Conservation (phyloP, 768 basidiomycete species). For the Lactarius vividus region DNA sequence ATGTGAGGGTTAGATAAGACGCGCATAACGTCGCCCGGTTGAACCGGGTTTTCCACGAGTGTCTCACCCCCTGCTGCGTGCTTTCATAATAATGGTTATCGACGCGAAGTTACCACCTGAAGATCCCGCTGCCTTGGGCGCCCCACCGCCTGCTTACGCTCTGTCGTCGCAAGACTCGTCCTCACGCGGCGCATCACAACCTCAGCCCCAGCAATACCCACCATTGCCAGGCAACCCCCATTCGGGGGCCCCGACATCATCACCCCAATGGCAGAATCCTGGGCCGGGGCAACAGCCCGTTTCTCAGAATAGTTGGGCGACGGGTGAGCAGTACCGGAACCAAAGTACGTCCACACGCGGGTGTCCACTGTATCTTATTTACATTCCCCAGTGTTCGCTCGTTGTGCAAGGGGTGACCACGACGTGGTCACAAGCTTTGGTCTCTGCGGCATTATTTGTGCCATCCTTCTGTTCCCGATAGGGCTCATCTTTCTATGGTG, state of each 20-base stretch:
- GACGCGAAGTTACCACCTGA: conserved; percentile 21
- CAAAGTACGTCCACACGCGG: conserved; percentile 20
- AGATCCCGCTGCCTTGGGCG: conserved; percentile 2
- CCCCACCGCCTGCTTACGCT: conserved; percentile 24
- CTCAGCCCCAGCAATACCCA: conserved; percentile 12
- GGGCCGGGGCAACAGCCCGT: conserved; percentile 1
- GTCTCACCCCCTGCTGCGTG: neutral
- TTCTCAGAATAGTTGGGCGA: conserved; percentile 13
- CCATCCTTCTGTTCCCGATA: conserved; percentile 33
- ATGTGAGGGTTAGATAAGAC: conserved; percentile 25
- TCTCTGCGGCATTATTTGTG: conserved; percentile 33
- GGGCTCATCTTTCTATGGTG: conserved; percentile 33
- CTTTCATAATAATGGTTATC: conserved; percentile 21
- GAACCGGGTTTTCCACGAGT: neutral
- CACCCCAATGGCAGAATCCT: conserved; percentile 14
- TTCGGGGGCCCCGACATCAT: neutral
- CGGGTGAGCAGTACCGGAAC: conserved; percentile 25
- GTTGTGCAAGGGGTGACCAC: conserved; percentile 35
- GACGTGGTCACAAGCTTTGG: conserved; percentile 32
- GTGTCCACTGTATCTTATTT: neutral
- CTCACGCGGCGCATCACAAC: neutral
- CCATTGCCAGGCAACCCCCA: neutral
- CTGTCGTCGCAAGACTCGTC: neutral
- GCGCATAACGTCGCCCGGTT: neutral
- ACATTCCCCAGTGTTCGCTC: conserved; percentile 27